Percentiles rank a stretch among this genome's conserved stretches.
Conservation (phyloP, 73 alveolate species). For the Tetrahymena elliotti region DNA sequence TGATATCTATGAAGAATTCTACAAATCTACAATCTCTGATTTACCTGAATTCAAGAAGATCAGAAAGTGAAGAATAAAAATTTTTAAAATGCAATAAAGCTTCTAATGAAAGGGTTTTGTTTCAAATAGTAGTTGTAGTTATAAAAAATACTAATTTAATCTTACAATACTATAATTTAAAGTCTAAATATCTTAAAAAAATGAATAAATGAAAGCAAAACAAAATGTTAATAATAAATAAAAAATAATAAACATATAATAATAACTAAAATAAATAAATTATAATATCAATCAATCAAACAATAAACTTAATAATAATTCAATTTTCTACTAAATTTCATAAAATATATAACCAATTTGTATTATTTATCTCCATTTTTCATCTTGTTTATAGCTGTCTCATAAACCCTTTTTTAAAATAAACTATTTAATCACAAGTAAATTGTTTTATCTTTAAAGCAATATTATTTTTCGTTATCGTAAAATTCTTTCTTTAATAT, state of each 20-base stretch:
- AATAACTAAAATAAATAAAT: background rate
- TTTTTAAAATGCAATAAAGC: background rate
- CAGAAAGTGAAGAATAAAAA: background rate
- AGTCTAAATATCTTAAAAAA: too few species aligned
- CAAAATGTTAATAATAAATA: background rate
- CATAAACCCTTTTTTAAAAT: background rate
- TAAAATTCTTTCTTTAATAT: too few species aligned
- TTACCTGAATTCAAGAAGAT: background rate
- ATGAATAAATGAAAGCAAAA: background rate
- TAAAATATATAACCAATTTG: background rate
- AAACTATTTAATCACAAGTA: background rate
- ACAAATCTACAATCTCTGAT: background rate
- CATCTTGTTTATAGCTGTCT: background rate
- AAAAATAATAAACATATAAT: background rate
- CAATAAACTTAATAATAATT: background rate
- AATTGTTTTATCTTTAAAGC: too few species aligned
- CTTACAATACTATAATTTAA: too few species aligned
- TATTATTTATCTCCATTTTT: background rate
- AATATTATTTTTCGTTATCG: too few species aligned
- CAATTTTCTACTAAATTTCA: background rate
- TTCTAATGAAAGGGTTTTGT: background rate
- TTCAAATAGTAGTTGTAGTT: too few species aligned
- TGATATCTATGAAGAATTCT: background rate
- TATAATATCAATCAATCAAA: background rate
- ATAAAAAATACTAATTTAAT: background rate